Percentiles rank a stretch among this genome's conserved stretches.
phyloP scores from a whole-genome alignment of 2,329 filamentous ascomycete genomes.

The Epichloe sibirici region DNA sequence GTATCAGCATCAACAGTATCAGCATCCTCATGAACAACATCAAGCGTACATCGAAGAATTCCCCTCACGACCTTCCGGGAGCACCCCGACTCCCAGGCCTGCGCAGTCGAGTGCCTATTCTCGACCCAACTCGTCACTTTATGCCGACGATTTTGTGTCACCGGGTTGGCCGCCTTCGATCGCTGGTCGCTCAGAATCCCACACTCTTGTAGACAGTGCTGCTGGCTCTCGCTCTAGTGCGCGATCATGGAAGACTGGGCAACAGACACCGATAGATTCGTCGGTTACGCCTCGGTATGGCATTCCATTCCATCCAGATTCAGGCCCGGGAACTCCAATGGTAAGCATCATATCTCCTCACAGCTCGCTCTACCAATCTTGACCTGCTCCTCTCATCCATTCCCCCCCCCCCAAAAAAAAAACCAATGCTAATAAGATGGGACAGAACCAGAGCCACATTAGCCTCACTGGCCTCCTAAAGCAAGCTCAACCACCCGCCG shows the following conservation, averaged over 20 bases:
- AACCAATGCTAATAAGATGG: slow-evolving; percentile 3
- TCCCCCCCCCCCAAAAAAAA: background rate
- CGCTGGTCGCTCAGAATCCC: slow-evolving; percentile 15
- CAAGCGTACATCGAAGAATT: slow-evolving; percentile 12
- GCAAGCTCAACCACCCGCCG: slow-evolving; percentile 16
- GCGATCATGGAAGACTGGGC: slow-evolving; percentile 13
- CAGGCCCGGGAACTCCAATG: slow-evolving; percentile 9
- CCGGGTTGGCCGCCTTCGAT: slow-evolving; percentile 10
- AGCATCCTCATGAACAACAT: slow-evolving; percentile 13
- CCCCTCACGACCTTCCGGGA: background rate
- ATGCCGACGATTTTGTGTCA: slow-evolving; percentile 6
- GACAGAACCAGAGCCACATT: slow-evolving; percentile 29
- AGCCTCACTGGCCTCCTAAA: slow-evolving; percentile 29
- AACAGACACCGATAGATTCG: slow-evolving; percentile 9
- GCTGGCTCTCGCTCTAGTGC: slow-evolving; percentile 13
- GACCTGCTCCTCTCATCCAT: background rate
- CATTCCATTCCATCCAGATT: slow-evolving; percentile 7
- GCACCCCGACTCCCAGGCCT: slow-evolving; percentile 2
- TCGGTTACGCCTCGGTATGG: slow-evolving; percentile 5
- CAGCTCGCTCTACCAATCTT: background rate
- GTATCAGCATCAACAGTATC: slow-evolving; percentile 14
- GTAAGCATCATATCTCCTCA: background rate
- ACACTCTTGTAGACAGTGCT: slow-evolving; percentile 17
- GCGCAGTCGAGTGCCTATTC: slow-evolving; percentile 1
- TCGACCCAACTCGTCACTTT: slow-evolving; percentile 3